Conservation (phyloP, 73 alveolate species). For the Uronychia setigera region DNA sequence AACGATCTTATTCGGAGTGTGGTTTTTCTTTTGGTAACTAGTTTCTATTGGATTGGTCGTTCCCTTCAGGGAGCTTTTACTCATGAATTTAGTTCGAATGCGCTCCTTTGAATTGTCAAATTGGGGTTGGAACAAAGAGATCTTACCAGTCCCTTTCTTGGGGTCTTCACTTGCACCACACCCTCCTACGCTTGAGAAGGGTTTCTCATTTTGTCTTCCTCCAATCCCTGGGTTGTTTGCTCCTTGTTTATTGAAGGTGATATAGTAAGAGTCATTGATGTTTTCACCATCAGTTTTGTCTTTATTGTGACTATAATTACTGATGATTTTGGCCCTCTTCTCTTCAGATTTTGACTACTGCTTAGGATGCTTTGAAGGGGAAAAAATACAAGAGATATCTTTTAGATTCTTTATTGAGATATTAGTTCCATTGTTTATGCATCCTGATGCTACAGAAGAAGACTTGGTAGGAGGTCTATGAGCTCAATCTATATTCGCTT, state of each 20-base stretch:
- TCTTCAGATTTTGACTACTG: not conserved
- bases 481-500: no score
- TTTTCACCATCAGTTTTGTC: not conserved
- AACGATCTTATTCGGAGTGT: no score
- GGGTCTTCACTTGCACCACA: not conserved
- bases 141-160: not conserved
- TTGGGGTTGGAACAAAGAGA: not conserved
- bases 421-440: no score
- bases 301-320: not conserved
- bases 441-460: no score
- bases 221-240: not conserved
- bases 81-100: not conserved
- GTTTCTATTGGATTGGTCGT: no score
- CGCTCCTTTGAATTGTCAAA: not conserved
- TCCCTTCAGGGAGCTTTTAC: not conserved
- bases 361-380: not conserved
- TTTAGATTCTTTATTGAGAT: not conserved
- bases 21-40: no score
- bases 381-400: not conserved
- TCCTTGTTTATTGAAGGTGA: not conserved
- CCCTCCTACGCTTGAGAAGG: not conserved
- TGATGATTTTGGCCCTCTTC: not conserved
- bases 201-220: not conserved
- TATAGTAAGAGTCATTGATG: not conserved
- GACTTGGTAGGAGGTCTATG: no score